Evolutionary conservation across 148 eudicot genomes (phyloP).

Genomic region (Polygonum maritimum): DNA sequence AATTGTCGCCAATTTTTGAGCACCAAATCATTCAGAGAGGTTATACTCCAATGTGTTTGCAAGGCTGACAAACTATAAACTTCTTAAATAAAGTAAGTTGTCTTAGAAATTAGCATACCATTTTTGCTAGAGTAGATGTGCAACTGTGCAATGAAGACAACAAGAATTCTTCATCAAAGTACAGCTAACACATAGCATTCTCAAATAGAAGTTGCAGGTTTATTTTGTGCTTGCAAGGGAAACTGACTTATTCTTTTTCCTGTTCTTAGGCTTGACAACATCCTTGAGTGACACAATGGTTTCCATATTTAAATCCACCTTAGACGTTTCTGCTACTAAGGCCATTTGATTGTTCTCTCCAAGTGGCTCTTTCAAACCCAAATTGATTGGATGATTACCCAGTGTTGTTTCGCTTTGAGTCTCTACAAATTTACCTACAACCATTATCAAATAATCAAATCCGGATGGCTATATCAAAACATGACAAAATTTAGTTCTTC

Average conservation of each 20-base stretch:
- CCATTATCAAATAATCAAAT: not conserved
- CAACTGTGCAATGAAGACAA: too few relatives aligned
- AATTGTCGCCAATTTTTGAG: too few relatives aligned
- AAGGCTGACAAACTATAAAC: too few relatives aligned
- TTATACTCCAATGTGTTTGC: too few relatives aligned
- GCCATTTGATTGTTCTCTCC: constrained; percentile 5
- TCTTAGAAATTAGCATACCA: too few relatives aligned
- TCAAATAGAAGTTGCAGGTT: not conserved
- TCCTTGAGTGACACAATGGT: constrained; percentile 9
- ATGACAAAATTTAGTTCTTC: not conserved
- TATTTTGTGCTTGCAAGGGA: not conserved
- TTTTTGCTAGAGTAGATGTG: too few relatives aligned
- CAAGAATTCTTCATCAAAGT: too few relatives aligned
- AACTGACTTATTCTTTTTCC: not conserved
- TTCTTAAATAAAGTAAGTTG: too few relatives aligned
- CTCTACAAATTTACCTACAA: constrained; percentile 19
- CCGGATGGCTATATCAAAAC: not conserved
- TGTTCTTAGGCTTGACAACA: constrained; percentile 15
- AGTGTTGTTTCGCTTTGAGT: constrained; percentile 11
- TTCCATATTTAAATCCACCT: not conserved
- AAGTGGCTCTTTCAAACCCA: constrained; percentile 10
- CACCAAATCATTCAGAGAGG: too few relatives aligned
- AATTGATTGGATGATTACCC: constrained; percentile 1
- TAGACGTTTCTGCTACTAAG: not conserved
- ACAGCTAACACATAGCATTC: not conserved